phyloP scores from a whole-genome alignment of 139 green algal genomes.

The Diplosphaera chodatii region DNA sequence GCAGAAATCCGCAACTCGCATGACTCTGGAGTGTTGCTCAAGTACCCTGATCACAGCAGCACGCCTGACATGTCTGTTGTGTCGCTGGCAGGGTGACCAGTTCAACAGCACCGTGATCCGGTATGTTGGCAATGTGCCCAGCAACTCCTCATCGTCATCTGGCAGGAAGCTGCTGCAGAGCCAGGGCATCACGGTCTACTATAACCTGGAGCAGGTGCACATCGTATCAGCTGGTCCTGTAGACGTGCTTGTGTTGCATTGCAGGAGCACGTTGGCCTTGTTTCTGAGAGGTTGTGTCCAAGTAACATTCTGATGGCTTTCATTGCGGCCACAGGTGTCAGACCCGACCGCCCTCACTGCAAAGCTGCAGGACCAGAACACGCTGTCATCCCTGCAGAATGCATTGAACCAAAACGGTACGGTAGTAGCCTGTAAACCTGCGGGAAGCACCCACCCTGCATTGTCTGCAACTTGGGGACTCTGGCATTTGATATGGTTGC shows the following conservation, averaged over 20 bases:
- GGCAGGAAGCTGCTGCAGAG: neutral
- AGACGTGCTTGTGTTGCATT: no score
- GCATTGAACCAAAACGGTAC: neutral
- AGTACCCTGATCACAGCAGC: no score
- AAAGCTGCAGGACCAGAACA: neutral
- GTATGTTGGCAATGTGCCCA: neutral
- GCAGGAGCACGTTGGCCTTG: no score
- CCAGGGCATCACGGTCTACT: neutral
- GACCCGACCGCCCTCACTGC: neutral
- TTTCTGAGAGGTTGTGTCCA: no score
- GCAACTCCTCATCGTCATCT: neutral
- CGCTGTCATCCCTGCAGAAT: neutral
- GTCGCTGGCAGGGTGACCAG: neutral
- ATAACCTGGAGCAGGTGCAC: neutral
- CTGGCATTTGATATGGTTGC: no score
- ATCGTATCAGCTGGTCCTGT: neutral
- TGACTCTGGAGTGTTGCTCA: neutral
- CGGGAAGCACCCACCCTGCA: no score
- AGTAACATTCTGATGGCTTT: no score
- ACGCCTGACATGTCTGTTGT: no score
- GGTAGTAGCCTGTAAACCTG: no score
- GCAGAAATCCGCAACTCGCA: neutral
- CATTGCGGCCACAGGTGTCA: neutral
- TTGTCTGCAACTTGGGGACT: no score
- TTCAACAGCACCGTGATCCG: neutral